Evolutionary conservation across 2,329 filamentous ascomycete species (phyloP).

Genomic region (Sporothrix brasiliensis): DNA sequence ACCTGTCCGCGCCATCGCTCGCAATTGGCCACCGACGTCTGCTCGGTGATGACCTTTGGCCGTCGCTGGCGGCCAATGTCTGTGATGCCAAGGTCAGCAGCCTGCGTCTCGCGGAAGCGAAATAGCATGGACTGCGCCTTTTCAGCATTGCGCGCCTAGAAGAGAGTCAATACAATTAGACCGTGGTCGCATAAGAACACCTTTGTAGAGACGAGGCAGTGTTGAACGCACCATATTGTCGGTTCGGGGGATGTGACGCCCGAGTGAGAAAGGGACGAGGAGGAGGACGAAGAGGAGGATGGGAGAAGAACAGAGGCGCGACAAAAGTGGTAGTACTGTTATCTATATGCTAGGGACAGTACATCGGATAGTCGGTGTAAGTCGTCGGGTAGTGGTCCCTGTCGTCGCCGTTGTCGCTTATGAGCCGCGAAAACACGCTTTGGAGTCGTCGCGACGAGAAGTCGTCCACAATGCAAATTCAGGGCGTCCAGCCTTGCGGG

Average conservation of each 20-base stretch:
- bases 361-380: too few relatives aligned
- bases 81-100: constrained; percentile 92
- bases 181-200: background rate
- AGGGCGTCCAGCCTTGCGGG: constrained; percentile 23
- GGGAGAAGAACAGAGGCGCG: background rate
- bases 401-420: background rate
- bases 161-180: background rate
- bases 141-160: constrained; percentile 90
- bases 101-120: constrained; percentile 97
- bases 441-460: constrained; percentile 12
- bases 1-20: constrained; percentile 99
- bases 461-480: constrained; percentile 17
- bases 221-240: constrained; percentile 4
- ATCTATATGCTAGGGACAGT: background rate
- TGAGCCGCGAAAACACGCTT: constrained; percentile 23
- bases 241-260: background rate
- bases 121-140: constrained; percentile 99
- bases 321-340: background rate
- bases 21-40: constrained; percentile 80
- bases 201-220: too few relatives aligned
- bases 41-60: constrained; percentile 85
- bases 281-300: background rate
- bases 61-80: constrained; percentile 87
- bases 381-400: too few relatives aligned
- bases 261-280: too few relatives aligned